Percentiles rank a stretch among this genome's conserved stretches.
Conservation (phyloP, 2,329 filamentous ascomycete genomes). For the Truncatella angustata region DNA sequence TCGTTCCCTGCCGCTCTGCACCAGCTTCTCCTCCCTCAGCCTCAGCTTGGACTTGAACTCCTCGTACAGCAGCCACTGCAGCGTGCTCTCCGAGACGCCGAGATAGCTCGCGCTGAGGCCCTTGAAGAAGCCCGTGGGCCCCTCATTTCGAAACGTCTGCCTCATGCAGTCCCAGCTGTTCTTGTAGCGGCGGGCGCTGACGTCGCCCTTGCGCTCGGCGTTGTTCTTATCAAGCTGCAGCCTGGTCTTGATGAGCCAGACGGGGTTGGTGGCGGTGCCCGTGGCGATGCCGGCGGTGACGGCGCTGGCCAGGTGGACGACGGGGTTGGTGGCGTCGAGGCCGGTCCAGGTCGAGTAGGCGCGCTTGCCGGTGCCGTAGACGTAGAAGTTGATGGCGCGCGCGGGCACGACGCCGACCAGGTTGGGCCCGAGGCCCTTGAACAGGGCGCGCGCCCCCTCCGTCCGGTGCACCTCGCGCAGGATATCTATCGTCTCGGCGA, state of each 20-base stretch:
- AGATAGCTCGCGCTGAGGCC: constrained; percentile 90
- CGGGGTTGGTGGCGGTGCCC: constrained; percentile 89
- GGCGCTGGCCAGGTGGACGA: constrained; percentile 76
- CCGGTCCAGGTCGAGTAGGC: constrained; percentile 76
- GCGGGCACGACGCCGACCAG: constrained; percentile 87
- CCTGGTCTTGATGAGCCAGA: constrained; percentile 94
- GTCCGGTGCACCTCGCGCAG: constrained; percentile 74
- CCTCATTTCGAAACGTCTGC: constrained; percentile 79
- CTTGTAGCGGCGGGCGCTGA: constrained; percentile 67
- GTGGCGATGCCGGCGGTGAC: constrained; percentile 79
- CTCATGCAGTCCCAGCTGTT: constrained; percentile 86
- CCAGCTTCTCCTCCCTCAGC: constrained; percentile 58
- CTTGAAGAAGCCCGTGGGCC: constrained; percentile 79
- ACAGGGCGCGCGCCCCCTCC: constrained; percentile 84
- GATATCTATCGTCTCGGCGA: constrained; percentile 84
- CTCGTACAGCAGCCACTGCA: constrained; percentile 95
- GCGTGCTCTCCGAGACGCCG: constrained; percentile 82
- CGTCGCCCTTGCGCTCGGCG: constrained; percentile 56
- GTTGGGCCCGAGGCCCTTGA: constrained; percentile 91
- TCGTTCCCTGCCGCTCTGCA: constrained; percentile 58
- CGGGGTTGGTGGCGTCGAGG: constrained; percentile 64
- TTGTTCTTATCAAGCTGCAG: constrained; percentile 88
- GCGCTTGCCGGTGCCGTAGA: constrained; percentile 88
- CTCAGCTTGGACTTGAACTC: constrained; percentile 79
- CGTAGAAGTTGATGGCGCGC: constrained; percentile 88